These are phyloP conservation scores for Kwoniella dejecticola DNA, from an alignment of 768 basidiomycete genomes.

Conservation along the genomic window DNA sequence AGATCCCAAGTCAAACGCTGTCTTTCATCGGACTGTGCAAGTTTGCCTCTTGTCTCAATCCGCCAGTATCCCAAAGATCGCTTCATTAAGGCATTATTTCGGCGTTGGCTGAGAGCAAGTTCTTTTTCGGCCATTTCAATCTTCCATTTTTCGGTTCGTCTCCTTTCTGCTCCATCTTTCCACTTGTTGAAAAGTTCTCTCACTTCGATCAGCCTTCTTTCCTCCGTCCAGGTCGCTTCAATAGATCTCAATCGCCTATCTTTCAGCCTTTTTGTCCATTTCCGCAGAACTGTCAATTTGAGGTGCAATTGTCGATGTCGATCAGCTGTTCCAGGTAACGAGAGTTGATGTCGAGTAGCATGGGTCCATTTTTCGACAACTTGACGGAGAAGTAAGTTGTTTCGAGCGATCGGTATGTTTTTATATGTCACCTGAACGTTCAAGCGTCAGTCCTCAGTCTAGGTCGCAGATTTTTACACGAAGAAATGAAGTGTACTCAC, in stretches of 20 bases:
- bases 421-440: slow-evolving; percentile 21
- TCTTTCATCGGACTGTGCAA: not conserved
- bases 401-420: slow-evolving; percentile 26
- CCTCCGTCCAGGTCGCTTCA: slow-evolving; percentile 6
- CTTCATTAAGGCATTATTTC: not conserved
- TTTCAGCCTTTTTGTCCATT: slow-evolving; percentile 27
- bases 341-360: slow-evolving; percentile 14
- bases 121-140: slow-evolving; percentile 35
- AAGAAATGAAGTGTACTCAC: slow-evolving; percentile 12
- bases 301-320: slow-evolving; percentile 24
- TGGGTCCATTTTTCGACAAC: slow-evolving; percentile 33
- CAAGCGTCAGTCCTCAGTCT: slow-evolving; percentile 7
- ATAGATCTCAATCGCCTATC: slow-evolving; percentile 11
- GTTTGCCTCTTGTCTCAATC: slow-evolving; percentile 10
- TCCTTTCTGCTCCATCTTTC: slow-evolving; percentile 15
- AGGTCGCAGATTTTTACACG: not conserved
- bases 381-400: slow-evolving; percentile 44
- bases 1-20: not conserved
- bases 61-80: slow-evolving; percentile 16
- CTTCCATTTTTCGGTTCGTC: slow-evolving; percentile 33
- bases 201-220: not conserved
- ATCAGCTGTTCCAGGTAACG: slow-evolving; percentile 40
- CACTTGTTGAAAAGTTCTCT: slow-evolving; percentile 24
- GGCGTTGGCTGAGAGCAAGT: slow-evolving; percentile 13
- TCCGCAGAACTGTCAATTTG: slow-evolving; percentile 14